A percentile compares a stretch with the other conserved stretches of the same genome.
Evolutionary conservation across 2,329 filamentous ascomycete genomes (phyloP).

Genomic region (Metarhizium humberi): DNA sequence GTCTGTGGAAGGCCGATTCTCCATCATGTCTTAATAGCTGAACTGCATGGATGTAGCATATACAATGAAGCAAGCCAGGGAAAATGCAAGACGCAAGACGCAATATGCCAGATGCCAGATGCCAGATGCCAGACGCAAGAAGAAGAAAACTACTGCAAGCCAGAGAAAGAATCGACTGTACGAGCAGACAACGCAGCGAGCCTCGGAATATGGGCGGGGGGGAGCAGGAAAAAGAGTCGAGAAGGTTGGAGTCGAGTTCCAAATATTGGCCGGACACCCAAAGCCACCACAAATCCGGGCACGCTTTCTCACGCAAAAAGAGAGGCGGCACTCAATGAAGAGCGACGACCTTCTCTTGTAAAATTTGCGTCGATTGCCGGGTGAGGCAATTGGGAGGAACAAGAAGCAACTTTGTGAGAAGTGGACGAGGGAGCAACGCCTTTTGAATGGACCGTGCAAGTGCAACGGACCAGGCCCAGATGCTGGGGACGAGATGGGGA

Average conservation of each 20-base stretch:
- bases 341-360: slow-evolving; percentile 5
- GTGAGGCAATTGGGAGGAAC: slow-evolving; percentile 20
- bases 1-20: neutral
- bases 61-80: neutral
- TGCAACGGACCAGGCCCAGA: slow-evolving; percentile 12
- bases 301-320: slow-evolving; percentile 1
- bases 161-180: neutral
- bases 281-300: neutral
- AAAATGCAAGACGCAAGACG: neutral
- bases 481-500: slow-evolving; percentile 17
- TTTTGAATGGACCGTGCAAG: slow-evolving; percentile 29
- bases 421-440: slow-evolving; percentile 26
- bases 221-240: neutral
- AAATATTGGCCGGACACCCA: neutral
- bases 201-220: neutral
- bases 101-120: neutral
- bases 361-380: slow-evolving; percentile 9
- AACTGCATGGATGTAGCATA: neutral
- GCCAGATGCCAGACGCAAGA: neutral
- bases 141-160: neutral
- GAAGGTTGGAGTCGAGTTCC: neutral
- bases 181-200: neutral
- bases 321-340: slow-evolving; percentile 9
- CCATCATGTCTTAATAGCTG: neutral
- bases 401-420: slow-evolving; percentile 13